phyloP scores from a whole-genome alignment of 176 grass and related monocot species.

The Thinopyrum elongatum region DNA sequence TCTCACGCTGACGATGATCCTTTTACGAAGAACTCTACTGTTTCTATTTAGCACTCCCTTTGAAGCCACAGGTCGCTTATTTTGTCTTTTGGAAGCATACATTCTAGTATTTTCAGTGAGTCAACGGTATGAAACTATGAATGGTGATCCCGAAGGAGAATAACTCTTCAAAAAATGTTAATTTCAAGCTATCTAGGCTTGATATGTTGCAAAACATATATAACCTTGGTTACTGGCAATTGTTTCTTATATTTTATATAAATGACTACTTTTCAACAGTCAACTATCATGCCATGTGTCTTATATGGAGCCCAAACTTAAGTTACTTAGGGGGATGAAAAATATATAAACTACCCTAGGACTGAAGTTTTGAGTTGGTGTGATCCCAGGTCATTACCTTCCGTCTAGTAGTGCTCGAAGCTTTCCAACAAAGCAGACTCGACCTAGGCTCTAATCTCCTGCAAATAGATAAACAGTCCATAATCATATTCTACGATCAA shows the following conservation, averaged over 20 bases:
- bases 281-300: not conserved
- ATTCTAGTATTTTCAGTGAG: not conserved
- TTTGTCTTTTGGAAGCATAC: not conserved
- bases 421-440: constrained; percentile 73
- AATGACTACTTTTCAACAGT: not conserved
- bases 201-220: not conserved
- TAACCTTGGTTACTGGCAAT: constrained; percentile 9
- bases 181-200: not conserved
- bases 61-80: not conserved
- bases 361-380: not conserved
- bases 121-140: not conserved
- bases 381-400: constrained; percentile 53
- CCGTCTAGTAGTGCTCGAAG: constrained; percentile 42
- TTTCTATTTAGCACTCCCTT: not conserved
- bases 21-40: not conserved
- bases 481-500: constrained; percentile 11
- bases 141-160: not conserved
- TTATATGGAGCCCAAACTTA: not conserved
- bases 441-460: constrained; percentile 93
- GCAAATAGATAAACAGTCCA: constrained; percentile 29
- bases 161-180: not conserved
- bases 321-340: not conserved
- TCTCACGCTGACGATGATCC: not conserved
- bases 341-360: not conserved
- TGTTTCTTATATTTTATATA: not conserved